A percentile compares a stretch with the other conserved stretches of the same genome.
Evolutionary conservation across 2,329 filamentous ascomycete species (phyloP).

Genomic region (Venturia nashicola): DNA sequence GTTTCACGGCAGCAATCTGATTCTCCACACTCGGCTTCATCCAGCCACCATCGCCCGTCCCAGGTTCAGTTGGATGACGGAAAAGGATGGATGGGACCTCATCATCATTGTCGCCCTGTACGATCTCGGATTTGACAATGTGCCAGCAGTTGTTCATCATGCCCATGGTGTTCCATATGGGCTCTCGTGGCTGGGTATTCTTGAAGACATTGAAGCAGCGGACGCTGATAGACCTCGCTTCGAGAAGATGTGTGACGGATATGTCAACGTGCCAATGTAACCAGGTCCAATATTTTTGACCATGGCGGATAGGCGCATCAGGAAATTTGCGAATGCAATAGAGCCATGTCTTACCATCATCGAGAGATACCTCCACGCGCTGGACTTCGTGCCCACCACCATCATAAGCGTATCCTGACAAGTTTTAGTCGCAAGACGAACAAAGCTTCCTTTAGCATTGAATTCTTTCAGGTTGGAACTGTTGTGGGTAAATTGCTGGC

Average conservation of each 20-base stretch:
- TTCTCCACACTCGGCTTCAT: conserved; percentile 37
- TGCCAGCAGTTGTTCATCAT: conserved; percentile 47
- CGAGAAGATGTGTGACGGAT: conserved; percentile 30
- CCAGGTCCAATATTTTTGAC: conserved; percentile 44
- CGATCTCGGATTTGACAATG: conserved; percentile 28
- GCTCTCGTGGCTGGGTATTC: conserved; percentile 36
- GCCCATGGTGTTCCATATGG: conserved; percentile 38
- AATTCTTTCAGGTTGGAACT: background rate
- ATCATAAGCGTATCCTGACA: conserved; percentile 33
- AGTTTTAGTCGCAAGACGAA: background rate
- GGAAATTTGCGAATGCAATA: conserved; percentile 34
- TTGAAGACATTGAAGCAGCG: conserved; percentile 39
- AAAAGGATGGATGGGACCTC: conserved; percentile 28
- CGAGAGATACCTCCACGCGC: conserved; percentile 36
- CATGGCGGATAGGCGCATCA: conserved; percentile 36
- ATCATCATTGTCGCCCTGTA: conserved; percentile 20
- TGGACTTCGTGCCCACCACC: conserved; percentile 33
- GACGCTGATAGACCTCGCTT: conserved; percentile 31
- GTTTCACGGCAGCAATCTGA: conserved; percentile 32
- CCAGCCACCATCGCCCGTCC: conserved; percentile 34
- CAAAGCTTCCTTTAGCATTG: background rate
- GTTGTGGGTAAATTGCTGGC: no score
- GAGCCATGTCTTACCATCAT: conserved; percentile 34
- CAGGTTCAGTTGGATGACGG: conserved; percentile 35
- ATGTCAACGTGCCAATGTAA: conserved; percentile 41